A percentile compares a stretch with the other conserved stretches of the same genome.
These are phyloP conservation scores for Malassezia restricta DNA, from an alignment of 1,284 basidiomycete species.

Conservation along the genomic window DNA sequence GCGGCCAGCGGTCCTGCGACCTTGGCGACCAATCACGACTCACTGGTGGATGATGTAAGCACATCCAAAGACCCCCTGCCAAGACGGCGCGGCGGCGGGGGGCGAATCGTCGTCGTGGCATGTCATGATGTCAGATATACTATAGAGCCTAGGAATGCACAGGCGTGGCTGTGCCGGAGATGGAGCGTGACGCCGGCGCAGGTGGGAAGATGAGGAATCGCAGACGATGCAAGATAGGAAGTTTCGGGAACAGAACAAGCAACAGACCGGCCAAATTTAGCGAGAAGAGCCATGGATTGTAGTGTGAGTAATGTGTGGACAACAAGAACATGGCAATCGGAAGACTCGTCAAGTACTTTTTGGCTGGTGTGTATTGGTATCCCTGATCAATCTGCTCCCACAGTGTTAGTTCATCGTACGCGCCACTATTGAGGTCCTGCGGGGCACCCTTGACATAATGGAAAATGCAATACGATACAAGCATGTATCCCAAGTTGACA, in stretches of 20 bases:
- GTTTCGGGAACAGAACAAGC: conserved; percentile 79
- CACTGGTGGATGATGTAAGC: no score
- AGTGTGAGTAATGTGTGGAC: conserved; percentile 84
- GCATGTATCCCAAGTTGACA: conserved; percentile 81
- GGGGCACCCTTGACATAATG: conserved; percentile 95
- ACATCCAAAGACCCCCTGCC: no score
- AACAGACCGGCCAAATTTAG: conserved; percentile 78
- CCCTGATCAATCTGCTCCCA: conserved; percentile 99
- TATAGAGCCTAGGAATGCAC: no score
- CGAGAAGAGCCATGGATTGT: conserved; percentile 75
- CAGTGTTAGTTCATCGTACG: conserved; percentile 89
- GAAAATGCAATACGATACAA: conserved; percentile 94
- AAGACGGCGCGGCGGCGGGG: no score
- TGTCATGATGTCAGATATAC: no score
- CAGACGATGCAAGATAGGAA: conserved; percentile 56
- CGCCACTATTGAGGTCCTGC: conserved; percentile 74
- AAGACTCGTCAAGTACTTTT: conserved; percentile 89
- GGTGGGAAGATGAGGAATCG: conserved; percentile 5
- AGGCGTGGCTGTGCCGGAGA: no score
- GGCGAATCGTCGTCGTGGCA: no score
- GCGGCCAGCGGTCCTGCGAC: no score
- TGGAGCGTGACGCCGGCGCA: not conserved
- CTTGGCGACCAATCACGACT: no score
- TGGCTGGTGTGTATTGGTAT: conserved; percentile 93
- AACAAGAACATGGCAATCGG: conserved; percentile 88